Base-by-base conservation (phyloP, 495 filamentous ascomycete species). In the Xeromyces bisporus region DNA sequence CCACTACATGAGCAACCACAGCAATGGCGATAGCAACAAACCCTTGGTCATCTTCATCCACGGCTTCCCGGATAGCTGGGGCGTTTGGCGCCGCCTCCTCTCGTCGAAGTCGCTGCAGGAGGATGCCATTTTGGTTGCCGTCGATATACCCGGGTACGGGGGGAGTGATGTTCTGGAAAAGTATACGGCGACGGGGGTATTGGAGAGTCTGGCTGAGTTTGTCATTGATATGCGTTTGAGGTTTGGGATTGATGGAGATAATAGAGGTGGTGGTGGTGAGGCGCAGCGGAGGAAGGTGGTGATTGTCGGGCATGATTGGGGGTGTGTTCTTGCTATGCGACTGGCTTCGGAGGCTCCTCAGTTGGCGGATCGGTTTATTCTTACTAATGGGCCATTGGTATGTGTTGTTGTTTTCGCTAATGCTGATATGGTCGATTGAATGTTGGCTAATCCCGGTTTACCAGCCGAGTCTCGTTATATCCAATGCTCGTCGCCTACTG, bases 41-140 rank as follows among this genome's bases (percentile, higher is more conserved):
- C 58, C 58, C 0, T 43, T 73, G 29, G 51, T 69, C 7, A 60
- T 73, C 21, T 64, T 71, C 43, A 51, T 72, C 16, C 69, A 73
- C 40, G 69, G 69, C 18, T 73, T 70, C 33, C 69, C 69, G 6
- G 68, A 73, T 39, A 68, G 62, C 33, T 70, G 61, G 56, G 52
- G 53, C 1, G 37, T 69, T 15, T 73, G 66, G 65, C 56, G 55
- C 18, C 38, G 60, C 17, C 44, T 69, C 6, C 34, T 61, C 2
- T 33, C 20, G 14, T 57, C 54, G 0, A 13, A 42, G 3, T 23
- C 37, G 13, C 47, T 68, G 3, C 54, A 47, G 14, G 13, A 50
- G 8, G 18, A 45, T 9, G 50, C 56, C 9, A 52, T 47, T 5
- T 15, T 69, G 7, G 56, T 71, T 23, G 65, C 64, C 0, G 48